Conservation (phyloP, 169 alveolate species). For the Eimeria praecox region DNA sequence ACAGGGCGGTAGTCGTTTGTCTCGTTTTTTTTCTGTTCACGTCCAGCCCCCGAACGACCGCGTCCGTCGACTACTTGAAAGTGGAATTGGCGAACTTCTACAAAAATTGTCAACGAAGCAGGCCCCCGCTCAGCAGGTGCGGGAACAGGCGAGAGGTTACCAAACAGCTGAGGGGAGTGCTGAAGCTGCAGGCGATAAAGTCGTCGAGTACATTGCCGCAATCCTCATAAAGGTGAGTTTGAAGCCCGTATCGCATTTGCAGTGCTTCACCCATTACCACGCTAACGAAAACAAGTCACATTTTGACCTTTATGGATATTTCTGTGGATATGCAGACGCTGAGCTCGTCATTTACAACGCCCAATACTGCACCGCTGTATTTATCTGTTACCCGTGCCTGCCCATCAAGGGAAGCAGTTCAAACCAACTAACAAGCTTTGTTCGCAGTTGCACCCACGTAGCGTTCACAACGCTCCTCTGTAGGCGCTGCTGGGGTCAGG, state of each 20-base stretch:
- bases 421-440: background rate
- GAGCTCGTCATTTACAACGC: conserved; percentile 50
- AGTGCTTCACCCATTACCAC: background rate
- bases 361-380: conserved; percentile 19
- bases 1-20: background rate
- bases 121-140: conserved; percentile 9
- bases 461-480: background rate
- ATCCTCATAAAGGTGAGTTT: conserved; percentile 44
- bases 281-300: background rate
- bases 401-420: background rate
- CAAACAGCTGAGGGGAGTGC: background rate
- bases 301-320: too few species aligned
- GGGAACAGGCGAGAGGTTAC: background rate
- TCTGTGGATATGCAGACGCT: conserved; percentile 42
- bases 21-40: conserved; percentile 42
- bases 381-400: background rate
- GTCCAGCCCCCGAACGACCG: conserved; percentile 58
- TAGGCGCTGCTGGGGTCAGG: background rate
- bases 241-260: background rate
- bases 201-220: conserved; percentile 43
- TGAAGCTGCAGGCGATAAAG: conserved; percentile 17
- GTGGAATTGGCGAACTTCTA: conserved; percentile 28
- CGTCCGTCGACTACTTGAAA: conserved; percentile 33
- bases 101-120: background rate
- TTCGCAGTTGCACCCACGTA: background rate